phyloP scores from a whole-genome alignment of 208 protist species.

The Porcisia hertigi region DNA sequence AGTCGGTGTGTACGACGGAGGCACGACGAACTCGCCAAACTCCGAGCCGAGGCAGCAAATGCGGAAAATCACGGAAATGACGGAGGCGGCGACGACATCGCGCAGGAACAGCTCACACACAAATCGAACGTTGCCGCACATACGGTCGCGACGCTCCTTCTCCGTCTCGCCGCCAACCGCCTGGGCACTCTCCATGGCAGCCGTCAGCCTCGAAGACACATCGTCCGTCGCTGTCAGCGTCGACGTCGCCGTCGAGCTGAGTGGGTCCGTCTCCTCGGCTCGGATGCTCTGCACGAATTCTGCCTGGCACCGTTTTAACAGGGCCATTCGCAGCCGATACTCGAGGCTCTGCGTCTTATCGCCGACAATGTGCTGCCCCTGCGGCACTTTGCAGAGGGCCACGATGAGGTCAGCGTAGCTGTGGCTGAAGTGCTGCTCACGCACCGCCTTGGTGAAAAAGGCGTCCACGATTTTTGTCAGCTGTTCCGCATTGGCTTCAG shows the following conservation, averaged over 20 bases:
- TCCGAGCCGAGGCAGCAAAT: conserved; percentile 52
- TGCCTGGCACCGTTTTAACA: conserved; percentile 67
- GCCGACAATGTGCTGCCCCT: conserved; percentile 58
- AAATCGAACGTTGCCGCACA: conserved; percentile 80
- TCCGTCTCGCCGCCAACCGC: conserved; percentile 30
- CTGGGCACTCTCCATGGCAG: conserved; percentile 4
- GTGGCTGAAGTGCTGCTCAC: conserved; percentile 73
- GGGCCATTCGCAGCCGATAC: conserved; percentile 66
- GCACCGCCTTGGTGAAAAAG: conserved; percentile 84
- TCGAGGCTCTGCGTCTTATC: conserved; percentile 67
- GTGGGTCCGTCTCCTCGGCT: conserved; percentile 11
- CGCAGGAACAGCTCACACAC: conserved; percentile 76
- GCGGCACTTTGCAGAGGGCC: conserved; percentile 62
- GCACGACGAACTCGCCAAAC: conserved; percentile 40
- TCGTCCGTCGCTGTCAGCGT: not conserved
- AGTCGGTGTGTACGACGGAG: conserved; percentile 64
- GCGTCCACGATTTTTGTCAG: conserved; percentile 70
- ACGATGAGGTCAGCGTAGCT: conserved; percentile 75
- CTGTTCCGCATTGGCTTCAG: conserved; percentile 70
- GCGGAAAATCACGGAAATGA: conserved; percentile 66
- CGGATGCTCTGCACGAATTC: conserved; percentile 55
- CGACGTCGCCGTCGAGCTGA: not conserved
- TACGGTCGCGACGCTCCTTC: conserved; percentile 57
- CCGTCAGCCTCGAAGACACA: not conserved
- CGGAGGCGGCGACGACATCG: conserved; percentile 56